Conservation (phyloP, 2,329 filamentous ascomycete genomes). For the Exophiala phaeomuriformis region DNA sequence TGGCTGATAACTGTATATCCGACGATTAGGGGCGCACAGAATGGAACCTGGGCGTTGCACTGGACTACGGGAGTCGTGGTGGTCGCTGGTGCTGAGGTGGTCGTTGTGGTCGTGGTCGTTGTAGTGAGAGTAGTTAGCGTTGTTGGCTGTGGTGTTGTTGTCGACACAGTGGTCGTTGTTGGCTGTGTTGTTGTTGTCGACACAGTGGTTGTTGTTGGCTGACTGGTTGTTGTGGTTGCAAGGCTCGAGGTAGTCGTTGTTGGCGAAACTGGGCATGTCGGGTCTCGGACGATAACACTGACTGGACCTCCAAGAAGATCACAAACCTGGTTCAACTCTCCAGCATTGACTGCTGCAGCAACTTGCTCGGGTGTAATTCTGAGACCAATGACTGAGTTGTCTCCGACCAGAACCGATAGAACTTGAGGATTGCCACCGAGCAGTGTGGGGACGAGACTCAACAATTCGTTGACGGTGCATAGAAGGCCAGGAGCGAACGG, state of each 20-base stretch:
- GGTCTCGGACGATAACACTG: not conserved
- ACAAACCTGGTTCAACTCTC: not conserved
- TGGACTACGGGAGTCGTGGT: too few relatives aligned
- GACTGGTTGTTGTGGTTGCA: not conserved
- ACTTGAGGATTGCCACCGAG: not conserved
- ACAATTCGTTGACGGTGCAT: slow-evolving; percentile 5
- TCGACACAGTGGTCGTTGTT: too few relatives aligned
- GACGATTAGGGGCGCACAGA: too few relatives aligned
- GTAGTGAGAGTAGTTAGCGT: too few relatives aligned
- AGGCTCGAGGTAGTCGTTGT: not conserved
- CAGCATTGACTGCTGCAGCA: not conserved
- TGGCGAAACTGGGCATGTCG: not conserved
- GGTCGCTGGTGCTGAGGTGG: too few relatives aligned
- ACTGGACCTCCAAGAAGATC: not conserved
- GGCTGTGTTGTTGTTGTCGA: not conserved
- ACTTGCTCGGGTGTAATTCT: not conserved
- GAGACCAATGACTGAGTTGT: not conserved
- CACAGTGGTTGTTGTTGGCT: too few relatives aligned
- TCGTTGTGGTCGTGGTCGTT: too few relatives aligned
- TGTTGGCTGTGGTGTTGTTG: too few relatives aligned
- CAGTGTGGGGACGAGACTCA: slow-evolving; percentile 1
- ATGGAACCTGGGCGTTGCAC: too few relatives aligned
- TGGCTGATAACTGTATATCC: too few relatives aligned
- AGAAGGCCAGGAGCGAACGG: slow-evolving; percentile 1
- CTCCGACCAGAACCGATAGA: not conserved